These are phyloP conservation scores for Tetracladium marchalianum DNA, from an alignment of 495 filamentous ascomycete species.

Conservation along the genomic window DNA sequence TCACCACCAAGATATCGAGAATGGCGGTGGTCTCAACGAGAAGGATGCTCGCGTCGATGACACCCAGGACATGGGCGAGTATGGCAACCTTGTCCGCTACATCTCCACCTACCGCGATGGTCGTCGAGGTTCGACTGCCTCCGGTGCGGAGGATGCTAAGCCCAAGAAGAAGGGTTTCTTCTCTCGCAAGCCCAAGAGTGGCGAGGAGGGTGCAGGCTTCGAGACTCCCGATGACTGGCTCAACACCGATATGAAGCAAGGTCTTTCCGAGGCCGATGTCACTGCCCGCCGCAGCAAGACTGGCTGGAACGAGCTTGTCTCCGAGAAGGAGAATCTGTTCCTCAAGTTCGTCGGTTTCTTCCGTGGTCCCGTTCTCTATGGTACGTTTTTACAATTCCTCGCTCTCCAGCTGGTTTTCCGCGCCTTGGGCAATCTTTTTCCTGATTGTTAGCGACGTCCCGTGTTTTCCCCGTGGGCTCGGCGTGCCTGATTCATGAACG, in stretches of 20 bases:
- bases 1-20: slow-evolving; percentile 13
- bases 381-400: no score
- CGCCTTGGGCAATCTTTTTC: no score
- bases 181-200: slow-evolving; percentile 1
- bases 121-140: slow-evolving; percentile 45
- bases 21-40: slow-evolving; percentile 17
- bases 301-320: slow-evolving; percentile 66
- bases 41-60: slow-evolving; percentile 3
- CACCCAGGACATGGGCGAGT: slow-evolving; percentile 25
- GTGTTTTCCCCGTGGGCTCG: no score
- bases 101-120: slow-evolving; percentile 57
- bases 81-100: slow-evolving; percentile 45
- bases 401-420: no score
- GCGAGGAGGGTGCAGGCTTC: slow-evolving; percentile 20
- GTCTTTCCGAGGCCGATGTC: slow-evolving; percentile 47
- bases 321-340: slow-evolving; percentile 72
- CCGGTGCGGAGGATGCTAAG: slow-evolving; percentile 32
- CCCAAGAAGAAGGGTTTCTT: slow-evolving; percentile 35
- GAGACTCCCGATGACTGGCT: slow-evolving; percentile 64
- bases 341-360: slow-evolving; percentile 71
- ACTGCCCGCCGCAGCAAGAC: slow-evolving; percentile 55
- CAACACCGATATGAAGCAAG: slow-evolving; percentile 55
- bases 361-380: slow-evolving; percentile 75
- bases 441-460: no score
- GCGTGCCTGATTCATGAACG: no score